Base-by-base conservation (phyloP, 2,329 filamentous ascomycete species). In the Botrytis squamosa region DNA sequence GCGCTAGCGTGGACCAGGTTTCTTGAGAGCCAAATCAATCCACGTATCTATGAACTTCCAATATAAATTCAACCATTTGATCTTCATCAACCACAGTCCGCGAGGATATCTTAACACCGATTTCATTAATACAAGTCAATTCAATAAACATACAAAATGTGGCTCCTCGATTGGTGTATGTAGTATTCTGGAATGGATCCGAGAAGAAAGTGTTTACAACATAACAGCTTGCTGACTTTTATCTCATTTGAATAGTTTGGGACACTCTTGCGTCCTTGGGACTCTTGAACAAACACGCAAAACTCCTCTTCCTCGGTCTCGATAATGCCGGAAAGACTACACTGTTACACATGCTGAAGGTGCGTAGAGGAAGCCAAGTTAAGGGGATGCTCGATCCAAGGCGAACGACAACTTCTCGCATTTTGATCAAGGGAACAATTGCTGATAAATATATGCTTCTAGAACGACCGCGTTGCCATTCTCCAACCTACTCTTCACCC, bases 291-390 rank as follows among this genome's bases (percentile, higher is more conserved):
- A 97, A 97, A 89, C 93, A 97, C 84, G 94, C 94, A 81, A 97
- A 97, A 89, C 89, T 97, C 75, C 89, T 97, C 74, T 97, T 97
- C 86, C 90, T 97, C 77, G 94, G 94, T 79, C 91, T 97, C 76
- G 94, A 97, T 84, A 97, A 97, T 86, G 94, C 94, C 70, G 94
- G 94, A 85, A 97, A 97, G 88, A 97, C 94, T 71, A 97, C 94
- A 63, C 87, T 97, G 79, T 86, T 97, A 82, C 94, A 97, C 85
- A 97, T 97, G 94, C 85, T 97, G 84, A 97, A 97, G 92, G 92
- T 94, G 84, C 80, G 88, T 79, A 49, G 33, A 69, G 38, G 38
- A 60, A 72, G n/a, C 25, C 25, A 59, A 44, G 29, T 52, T 44
- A 4, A 14, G 55, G 52, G 40, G 42, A 64, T 65, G 38, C 25